phyloP scores from a whole-genome alignment of 1,284 basidiomycete genomes.

The Moesziomyces sp. region DNA sequence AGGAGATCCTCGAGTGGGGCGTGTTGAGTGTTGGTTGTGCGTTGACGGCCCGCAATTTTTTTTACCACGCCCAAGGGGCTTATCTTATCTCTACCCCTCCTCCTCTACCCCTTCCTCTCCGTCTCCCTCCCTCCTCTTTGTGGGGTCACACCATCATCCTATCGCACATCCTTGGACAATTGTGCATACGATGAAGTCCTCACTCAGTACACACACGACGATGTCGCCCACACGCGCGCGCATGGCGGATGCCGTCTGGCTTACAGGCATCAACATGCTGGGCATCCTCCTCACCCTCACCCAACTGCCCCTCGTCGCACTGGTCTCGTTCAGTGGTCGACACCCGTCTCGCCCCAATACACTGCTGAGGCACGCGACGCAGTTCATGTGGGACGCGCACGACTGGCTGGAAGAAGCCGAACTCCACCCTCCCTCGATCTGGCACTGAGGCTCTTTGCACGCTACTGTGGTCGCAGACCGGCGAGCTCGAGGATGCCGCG shows the following conservation, averaged over 20 bases:
- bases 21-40: too few species aligned
- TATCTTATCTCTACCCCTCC: neutral
- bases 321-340: slow-evolving; percentile 4
- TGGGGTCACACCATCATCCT: too few species aligned
- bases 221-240: neutral
- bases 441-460: neutral
- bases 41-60: neutral
- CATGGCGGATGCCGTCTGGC: slow-evolving; percentile 1
- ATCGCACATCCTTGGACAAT: too few species aligned
- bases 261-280: slow-evolving; percentile 5
- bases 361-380: slow-evolving; percentile 1
- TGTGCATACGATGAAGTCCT: too few species aligned
- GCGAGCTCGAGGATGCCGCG: neutral
- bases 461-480: neutral
- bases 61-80: neutral
- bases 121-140: too few species aligned
- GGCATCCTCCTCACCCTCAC: slow-evolving; percentile 4
- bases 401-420: slow-evolving; percentile 34
- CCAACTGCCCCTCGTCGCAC: slow-evolving; percentile 14
- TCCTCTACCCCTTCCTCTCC: too few species aligned
- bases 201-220: too few species aligned
- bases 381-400: slow-evolving; percentile 33
- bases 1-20: too few species aligned
- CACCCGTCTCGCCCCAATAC: neutral
- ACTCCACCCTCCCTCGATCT: slow-evolving; percentile 11